Evolutionary conservation across 2,329 filamentous ascomycete species (phyloP).

Genomic region (Microsporum ferrugineum): DNA sequence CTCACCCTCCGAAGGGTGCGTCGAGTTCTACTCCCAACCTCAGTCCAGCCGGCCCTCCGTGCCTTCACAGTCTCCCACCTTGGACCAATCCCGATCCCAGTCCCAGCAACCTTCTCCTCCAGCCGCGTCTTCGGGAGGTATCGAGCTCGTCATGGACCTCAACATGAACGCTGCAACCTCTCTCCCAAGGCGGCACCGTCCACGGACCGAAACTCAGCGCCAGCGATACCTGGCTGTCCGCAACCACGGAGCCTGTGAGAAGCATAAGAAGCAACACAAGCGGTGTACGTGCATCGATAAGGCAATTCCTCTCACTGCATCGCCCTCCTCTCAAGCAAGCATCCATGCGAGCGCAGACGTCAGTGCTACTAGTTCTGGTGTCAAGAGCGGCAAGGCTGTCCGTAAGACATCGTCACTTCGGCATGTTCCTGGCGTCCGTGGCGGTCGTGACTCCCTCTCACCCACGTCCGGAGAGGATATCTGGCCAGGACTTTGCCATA

Average conservation of each 20-base stretch:
- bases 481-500: neutral
- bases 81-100: neutral
- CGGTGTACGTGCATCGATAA: constrained; percentile 32
- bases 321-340: neutral
- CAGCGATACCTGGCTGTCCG: constrained; percentile 35
- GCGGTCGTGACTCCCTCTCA: neutral
- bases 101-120: neutral
- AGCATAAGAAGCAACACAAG: constrained; percentile 35
- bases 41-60: neutral
- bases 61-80: neutral
- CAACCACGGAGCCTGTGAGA: constrained; percentile 34
- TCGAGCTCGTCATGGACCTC: constrained; percentile 33
- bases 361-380: neutral
- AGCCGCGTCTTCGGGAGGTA: constrained; percentile 16
- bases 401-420: neutral
- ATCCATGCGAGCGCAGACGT: neutral
- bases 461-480: neutral
- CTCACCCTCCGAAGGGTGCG: neutral
- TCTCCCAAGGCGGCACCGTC: constrained; percentile 33
- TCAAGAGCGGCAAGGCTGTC: neutral
- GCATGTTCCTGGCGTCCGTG: neutral
- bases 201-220: constrained; percentile 31
- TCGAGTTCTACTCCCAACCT: neutral
- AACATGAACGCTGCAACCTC: constrained; percentile 35
- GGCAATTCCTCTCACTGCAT: neutral